Evolutionary conservation across 2,329 filamentous ascomycete species (phyloP).

Genomic region (Ascochyta lentis): DNA sequence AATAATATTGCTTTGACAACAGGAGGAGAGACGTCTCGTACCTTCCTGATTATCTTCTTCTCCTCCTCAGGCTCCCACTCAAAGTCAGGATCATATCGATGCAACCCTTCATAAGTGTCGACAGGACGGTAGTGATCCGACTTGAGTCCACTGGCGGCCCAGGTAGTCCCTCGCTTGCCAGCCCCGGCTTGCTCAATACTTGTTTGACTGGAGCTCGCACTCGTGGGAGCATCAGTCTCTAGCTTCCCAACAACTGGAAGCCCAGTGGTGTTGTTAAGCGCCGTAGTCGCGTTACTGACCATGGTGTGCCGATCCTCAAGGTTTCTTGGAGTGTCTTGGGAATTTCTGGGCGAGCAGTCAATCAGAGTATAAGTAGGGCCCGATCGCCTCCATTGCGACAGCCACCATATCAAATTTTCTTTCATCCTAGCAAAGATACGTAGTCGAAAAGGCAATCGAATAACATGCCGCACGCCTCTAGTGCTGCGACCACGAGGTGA

Average conservation of each 20-base stretch:
- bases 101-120: conserved; percentile 64
- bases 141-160: conserved; percentile 45
- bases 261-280: conserved; percentile 5
- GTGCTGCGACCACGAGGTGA: not conserved
- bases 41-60: conserved; percentile 61
- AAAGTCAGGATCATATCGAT: conserved; percentile 65
- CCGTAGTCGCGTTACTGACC: conserved; percentile 8
- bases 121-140: conserved; percentile 57
- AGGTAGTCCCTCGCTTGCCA: conserved; percentile 39
- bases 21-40: conserved; percentile 31
- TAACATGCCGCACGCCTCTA: not conserved
- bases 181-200: conserved; percentile 14
- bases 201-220: conserved; percentile 28
- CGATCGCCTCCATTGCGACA: conserved; percentile 2
- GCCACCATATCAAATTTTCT: conserved; percentile 1
- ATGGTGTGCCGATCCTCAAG: conserved; percentile 4
- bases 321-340: conserved; percentile 15
- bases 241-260: conserved; percentile 27
- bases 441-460: not conserved
- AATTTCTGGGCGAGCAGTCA: conserved; percentile 6
- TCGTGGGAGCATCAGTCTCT: conserved; percentile 25
- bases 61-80: conserved; percentile 66
- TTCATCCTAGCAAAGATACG: conserved; percentile 3
- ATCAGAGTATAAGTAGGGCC: conserved; percentile 13
- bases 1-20: not conserved